Conservation (phyloP, 2,329 filamentous ascomycete species). For the Fusarium sp. region DNA sequence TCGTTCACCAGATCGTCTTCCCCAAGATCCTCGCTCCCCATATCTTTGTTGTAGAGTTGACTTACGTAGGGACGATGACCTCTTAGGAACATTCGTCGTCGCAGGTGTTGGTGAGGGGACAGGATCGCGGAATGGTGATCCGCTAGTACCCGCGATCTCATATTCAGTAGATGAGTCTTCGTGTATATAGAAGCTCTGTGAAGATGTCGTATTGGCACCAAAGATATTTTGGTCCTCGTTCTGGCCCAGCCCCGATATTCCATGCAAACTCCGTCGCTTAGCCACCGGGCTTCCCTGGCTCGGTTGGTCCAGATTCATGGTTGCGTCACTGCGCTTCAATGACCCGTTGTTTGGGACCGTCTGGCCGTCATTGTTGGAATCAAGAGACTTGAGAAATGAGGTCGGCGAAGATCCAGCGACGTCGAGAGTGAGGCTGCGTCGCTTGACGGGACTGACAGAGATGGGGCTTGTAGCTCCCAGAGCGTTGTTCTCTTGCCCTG, state of each 20-base stretch:
- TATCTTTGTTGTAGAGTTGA: slow-evolving; percentile 89
- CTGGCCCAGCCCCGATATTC: slow-evolving; percentile 67
- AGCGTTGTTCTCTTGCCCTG: slow-evolving; percentile 55
- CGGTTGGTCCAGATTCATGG: slow-evolving; percentile 84
- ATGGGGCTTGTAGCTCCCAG: slow-evolving; percentile 47
- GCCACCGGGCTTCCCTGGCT: slow-evolving; percentile 85
- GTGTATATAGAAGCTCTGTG: slow-evolving; percentile 60
- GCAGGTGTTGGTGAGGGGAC: slow-evolving; percentile 56
- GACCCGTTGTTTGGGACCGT: slow-evolving; percentile 69
- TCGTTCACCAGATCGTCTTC: slow-evolving; percentile 65
- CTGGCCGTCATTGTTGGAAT: slow-evolving; percentile 49
- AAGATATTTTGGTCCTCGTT: slow-evolving; percentile 77
- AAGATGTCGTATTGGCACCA: slow-evolving; percentile 60
- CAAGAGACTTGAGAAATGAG: slow-evolving; percentile 59
- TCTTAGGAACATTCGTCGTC: slow-evolving; percentile 64
- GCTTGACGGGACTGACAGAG: slow-evolving; percentile 52
- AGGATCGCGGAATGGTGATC: slow-evolving; percentile 50
- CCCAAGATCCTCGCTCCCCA: slow-evolving; percentile 71
- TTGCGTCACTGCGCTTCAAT: slow-evolving; percentile 88
- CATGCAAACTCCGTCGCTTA: slow-evolving; percentile 88
- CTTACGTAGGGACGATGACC: slow-evolving; percentile 80
- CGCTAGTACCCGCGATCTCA: slow-evolving; percentile 55
- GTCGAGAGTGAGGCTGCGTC: slow-evolving; percentile 66
- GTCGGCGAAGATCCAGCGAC: slow-evolving; percentile 61
- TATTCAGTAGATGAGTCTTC: slow-evolving; percentile 61